Conservation (phyloP, 2,329 filamentous ascomycete genomes). For the Colletotrichum camelliae region DNA sequence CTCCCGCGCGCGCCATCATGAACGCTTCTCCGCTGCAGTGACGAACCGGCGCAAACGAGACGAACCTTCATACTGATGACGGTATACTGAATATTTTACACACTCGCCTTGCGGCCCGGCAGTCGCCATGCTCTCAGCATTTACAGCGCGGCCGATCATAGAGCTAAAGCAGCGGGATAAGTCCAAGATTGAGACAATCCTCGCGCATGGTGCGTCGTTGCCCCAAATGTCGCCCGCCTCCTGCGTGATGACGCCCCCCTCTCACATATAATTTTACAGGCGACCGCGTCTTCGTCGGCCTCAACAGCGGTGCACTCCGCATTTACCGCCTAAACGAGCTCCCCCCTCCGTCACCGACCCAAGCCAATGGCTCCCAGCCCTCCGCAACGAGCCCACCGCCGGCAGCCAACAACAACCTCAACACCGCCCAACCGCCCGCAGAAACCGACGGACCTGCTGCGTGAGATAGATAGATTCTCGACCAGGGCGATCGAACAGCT, state of each 20-base stretch:
- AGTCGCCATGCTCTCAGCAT: constrained; percentile 89
- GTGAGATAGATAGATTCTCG: constrained; percentile 94
- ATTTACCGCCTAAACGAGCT: constrained; percentile 89
- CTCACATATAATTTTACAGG: constrained; percentile 51
- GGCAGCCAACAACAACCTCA: neutral
- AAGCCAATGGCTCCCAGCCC: constrained; percentile 39
- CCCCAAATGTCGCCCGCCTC: neutral
- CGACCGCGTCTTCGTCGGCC: constrained; percentile 88
- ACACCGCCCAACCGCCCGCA: constrained; percentile 27
- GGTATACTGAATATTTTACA: neutral
- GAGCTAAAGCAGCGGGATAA: constrained; percentile 96
- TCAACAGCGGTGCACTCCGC: constrained; percentile 87
- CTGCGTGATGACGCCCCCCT: neutral
- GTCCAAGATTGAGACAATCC: constrained; percentile 94
- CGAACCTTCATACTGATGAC: constrained; percentile 4
- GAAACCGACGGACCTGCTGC: constrained; percentile 80
- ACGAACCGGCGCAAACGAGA: neutral
- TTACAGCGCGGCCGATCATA: constrained; percentile 94
- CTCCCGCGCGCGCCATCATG: constrained; percentile 5
- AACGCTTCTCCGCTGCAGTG: neutral
- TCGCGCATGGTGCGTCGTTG: constrained; percentile 75
- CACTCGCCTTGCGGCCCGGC: constrained; percentile 42
- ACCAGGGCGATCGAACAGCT: constrained; percentile 90
- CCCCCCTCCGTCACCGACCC: constrained; percentile 38
- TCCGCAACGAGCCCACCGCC: constrained; percentile 32